Evolutionary conservation across 1,284 basidiomycete species (phyloP), one percentile per base, ranked within the genome.

Genomic region (Quambalaria eucalypti): DNA sequence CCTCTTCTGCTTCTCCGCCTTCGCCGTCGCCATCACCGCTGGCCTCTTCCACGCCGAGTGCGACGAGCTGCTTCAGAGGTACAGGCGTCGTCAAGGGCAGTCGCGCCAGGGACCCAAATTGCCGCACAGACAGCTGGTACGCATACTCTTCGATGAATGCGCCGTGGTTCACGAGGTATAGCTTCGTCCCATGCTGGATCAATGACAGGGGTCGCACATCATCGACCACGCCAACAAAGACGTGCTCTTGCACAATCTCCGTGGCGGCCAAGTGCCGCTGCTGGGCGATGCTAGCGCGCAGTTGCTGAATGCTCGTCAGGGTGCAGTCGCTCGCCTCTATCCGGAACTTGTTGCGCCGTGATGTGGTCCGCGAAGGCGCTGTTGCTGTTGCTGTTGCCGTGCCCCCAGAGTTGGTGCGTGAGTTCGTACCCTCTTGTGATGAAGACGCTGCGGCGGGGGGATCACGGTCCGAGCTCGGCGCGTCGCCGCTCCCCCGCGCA

Each of bases 171-270:
- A 96, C 81, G 5, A 97, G 81, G 73, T 91, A 93, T 1, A 99
- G 79, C 64, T 87, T 87, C 0, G 90, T 96, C 29, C 83, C 82
- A 75, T 91, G 84, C 74, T 99, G 95, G 1, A 98, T 79, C 28
- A 97, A 78, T 2, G 90, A 87, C 1, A 90, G 78, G 59, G 84
- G 86, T 36, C 83, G 81, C 19, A 81, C 76, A 7, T 85, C 76
- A 73, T 96, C 91, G 4, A 92, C 89, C 25, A 97, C 84, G 1
- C 93, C 93, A 30, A 98, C 91, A 71, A 95, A 96, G 0, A 84
- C 87, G 69, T 96, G 90, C 44, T 88, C 86, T 60, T 85, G 82
- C 31, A 98, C 73, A 36, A 97, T 86, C 63, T 91, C 87, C 0
- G 83, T 83, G 16, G 96, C 78, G 46, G 48, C 56, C 6, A 14